These are phyloP conservation scores for Cladosporium velox DNA, from an alignment of 2,329 filamentous ascomycete species.

Conservation along the genomic window DNA sequence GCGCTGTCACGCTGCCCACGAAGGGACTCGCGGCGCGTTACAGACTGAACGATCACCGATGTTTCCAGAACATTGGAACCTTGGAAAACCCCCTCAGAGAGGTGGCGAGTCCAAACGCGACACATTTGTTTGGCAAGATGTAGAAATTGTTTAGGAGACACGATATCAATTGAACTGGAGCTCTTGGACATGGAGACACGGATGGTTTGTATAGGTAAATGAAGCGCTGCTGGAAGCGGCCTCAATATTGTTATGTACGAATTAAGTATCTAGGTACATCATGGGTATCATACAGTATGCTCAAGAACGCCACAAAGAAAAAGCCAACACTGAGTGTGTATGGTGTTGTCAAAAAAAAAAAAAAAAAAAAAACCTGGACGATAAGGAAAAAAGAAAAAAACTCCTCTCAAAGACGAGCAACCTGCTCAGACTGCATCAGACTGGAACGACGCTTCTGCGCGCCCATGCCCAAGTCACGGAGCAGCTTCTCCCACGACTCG, in stretches of 20 bases:
- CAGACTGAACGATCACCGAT: background rate
- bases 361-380: background rate
- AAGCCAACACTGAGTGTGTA: background rate
- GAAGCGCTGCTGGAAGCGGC: background rate
- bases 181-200: background rate
- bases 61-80: background rate
- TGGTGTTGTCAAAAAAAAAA: background rate
- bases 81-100: background rate
- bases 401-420: slow-evolving; percentile 12
- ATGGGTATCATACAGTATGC: slow-evolving; percentile 20
- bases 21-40: background rate
- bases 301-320: slow-evolving; percentile 6
- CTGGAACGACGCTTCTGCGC: slow-evolving; percentile 14
- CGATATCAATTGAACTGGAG: background rate
- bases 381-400: background rate
- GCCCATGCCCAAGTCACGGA: slow-evolving; percentile 37
- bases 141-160: background rate
- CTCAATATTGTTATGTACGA: slow-evolving; percentile 15
- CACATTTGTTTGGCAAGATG: background rate
- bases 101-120: background rate
- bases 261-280: slow-evolving; percentile 19
- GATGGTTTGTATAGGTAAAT: background rate
- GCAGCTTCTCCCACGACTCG: slow-evolving; percentile 54
- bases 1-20: background rate
- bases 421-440: slow-evolving; percentile 16